phyloP scores from a whole-genome alignment of 2,329 filamentous ascomycete species.

The Seiridium cupressi region DNA sequence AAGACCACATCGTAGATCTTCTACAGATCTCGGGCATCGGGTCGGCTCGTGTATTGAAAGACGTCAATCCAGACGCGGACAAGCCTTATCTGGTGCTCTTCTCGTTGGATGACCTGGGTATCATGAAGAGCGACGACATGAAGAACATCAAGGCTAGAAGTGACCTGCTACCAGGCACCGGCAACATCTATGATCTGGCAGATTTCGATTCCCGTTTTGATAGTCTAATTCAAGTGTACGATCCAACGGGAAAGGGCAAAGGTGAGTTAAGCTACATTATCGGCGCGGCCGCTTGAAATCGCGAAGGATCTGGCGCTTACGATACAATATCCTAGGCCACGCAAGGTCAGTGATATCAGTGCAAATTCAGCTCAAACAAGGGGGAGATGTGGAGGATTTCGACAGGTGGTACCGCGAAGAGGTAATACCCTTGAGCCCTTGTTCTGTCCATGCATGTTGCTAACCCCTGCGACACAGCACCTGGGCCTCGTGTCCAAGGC shows the following conservation, averaged over 20 bases:
- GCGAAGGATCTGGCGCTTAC: not conserved
- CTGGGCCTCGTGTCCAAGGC: slow-evolving; percentile 11
- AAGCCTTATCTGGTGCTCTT: slow-evolving; percentile 35
- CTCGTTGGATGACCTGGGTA: slow-evolving; percentile 32
- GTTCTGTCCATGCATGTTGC: too few species aligned
- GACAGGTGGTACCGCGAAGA: slow-evolving; percentile 21
- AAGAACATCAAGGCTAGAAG: slow-evolving; percentile 30
- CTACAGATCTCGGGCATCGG: slow-evolving; percentile 29
- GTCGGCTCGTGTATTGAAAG: slow-evolving; percentile 29
- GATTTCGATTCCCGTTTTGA: slow-evolving; percentile 19
- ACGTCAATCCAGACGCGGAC: slow-evolving; percentile 21
- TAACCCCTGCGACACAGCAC: slow-evolving; percentile 7
- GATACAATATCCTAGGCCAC: slow-evolving; percentile 8
- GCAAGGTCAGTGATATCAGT: slow-evolving; percentile 16
- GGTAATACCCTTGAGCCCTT: slow-evolving; percentile 4
- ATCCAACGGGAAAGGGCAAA: slow-evolving; percentile 18
- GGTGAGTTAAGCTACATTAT: slow-evolving; percentile 10
- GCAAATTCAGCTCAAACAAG: slow-evolving; percentile 12
- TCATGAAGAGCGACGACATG: slow-evolving; percentile 31
- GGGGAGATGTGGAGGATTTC: slow-evolving; percentile 15
- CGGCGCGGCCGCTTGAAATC: not conserved
- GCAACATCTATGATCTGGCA: slow-evolving; percentile 19
- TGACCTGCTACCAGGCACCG: slow-evolving; percentile 19
- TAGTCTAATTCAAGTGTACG: slow-evolving; percentile 18
- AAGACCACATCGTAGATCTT: slow-evolving; percentile 36